phyloP scores from a whole-genome alignment of 2,329 filamentous ascomycete species.

The Pseudopyricularia javanii region DNA sequence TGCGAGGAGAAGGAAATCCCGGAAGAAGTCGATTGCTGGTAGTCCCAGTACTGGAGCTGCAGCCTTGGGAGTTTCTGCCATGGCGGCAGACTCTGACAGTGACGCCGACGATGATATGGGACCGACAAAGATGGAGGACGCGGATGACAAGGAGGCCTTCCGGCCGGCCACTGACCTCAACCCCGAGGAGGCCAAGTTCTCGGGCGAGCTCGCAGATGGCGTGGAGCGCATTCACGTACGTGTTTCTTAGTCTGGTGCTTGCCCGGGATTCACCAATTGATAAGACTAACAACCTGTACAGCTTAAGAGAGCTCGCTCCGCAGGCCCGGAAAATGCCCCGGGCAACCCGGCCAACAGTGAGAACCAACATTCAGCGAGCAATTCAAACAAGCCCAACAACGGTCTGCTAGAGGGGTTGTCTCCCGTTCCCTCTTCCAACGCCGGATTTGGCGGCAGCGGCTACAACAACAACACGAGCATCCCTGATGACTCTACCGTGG shows the following conservation, averaged over 20 bases:
- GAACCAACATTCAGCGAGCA: not conserved
- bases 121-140: conserved; percentile 52
- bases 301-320: conserved; percentile 73
- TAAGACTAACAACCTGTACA: conserved; percentile 23
- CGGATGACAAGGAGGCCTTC: conserved; percentile 42
- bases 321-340: conserved; percentile 45
- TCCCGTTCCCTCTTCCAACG: not conserved
- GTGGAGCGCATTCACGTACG: conserved; percentile 71
- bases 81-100: conserved; percentile 61
- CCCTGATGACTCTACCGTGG: conserved; percentile 37
- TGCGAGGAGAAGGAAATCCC: conserved; percentile 42
- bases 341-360: conserved; percentile 12
- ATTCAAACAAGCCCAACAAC: conserved; percentile 4
- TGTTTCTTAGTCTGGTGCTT: conserved; percentile 3
- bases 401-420: conserved; percentile 3
- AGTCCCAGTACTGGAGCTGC: conserved; percentile 17
- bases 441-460: not conserved
- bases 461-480: conserved; percentile 23
- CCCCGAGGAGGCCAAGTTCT: conserved; percentile 59
- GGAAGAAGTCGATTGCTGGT: conserved; percentile 49
- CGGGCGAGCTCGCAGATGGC: conserved; percentile 67
- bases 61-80: conserved; percentile 26
- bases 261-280: not conserved
- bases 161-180: conserved; percentile 43
- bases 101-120: conserved; percentile 55